Evolutionary conservation across 2,329 filamentous ascomycete species (phyloP), one percentile per base, ranked within the genome.

Genomic region (Chrysosporium keratinophilum): DNA sequence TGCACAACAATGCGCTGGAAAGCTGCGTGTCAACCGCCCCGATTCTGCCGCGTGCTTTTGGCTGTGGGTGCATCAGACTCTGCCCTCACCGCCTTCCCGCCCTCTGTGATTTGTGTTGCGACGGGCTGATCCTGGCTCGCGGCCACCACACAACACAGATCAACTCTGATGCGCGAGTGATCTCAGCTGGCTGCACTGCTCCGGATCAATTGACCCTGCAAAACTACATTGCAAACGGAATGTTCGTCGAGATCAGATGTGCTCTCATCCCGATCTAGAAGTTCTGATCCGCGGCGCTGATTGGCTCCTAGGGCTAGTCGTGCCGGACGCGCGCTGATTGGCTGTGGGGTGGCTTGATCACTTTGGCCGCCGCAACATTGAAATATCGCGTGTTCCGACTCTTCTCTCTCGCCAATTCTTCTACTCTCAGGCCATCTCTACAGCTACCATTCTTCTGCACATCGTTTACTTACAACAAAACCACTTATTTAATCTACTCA

Each of bases 311-410:
- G n/a, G 34, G 5, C 20, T 5, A 19, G 42, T 15, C 7, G 28
- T 20, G 11, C 14, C 12, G 23, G 34, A 28, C 12, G 9, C 4
- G 35, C 45, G 3, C 45, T 57, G 53, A 58, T 56, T 57, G 56
- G 56, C 48, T 31, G 15, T n/a, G 12, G 40, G 11, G 39, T 11
- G 14, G 47, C 35, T 39, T 51, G 49, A 52, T 52, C 50, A 35
- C 42, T 41, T 61, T 56, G 54, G 57, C 56, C 46, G 53, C 52
- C 53, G 46, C 59, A 54, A 20, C 42, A 44, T 71, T 70, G 66
- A 72, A 71, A 71, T 71, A 71, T 65, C 64, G 57, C 61, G 6
- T n/a, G n/a, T 28, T 33, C 31, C 40, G 33, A 34, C 59, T 59
- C 50, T 53, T 53, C 52, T 63, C 59, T 56, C 57, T 61, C 58